Evolutionary conservation across 2,329 filamentous ascomycete genomes (phyloP).

Genomic region (Emmonsiellopsis sp.): DNA sequence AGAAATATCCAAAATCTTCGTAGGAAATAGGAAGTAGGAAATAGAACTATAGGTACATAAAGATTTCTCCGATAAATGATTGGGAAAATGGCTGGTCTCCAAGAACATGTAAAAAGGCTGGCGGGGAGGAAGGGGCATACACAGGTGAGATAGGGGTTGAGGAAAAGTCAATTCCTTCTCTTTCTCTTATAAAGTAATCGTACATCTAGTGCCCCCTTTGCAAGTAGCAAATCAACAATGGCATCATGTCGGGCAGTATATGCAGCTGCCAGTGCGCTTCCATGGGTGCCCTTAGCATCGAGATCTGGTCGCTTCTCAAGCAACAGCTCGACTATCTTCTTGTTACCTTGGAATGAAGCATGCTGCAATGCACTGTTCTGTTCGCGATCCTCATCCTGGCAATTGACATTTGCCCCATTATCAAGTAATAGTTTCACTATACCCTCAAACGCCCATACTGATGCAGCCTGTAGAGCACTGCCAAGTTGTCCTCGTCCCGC

Average conservation of each 20-base stretch:
- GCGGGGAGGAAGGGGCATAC: too few species aligned
- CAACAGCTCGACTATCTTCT: conserved; percentile 7
- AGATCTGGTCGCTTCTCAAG: conserved; percentile 4
- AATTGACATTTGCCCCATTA: background rate
- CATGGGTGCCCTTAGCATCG: background rate
- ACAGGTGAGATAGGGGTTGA: too few species aligned
- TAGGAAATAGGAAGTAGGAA: too few species aligned
- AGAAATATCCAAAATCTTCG: too few species aligned
- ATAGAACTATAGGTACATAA: too few species aligned
- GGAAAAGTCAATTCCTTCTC: background rate
- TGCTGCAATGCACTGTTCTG: conserved; percentile 6
- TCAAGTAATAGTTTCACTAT: background rate
- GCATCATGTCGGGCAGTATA: background rate
- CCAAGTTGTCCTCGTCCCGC: background rate
- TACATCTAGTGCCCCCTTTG: background rate
- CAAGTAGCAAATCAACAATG: background rate
- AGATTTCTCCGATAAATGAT: too few species aligned
- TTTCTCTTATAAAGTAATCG: background rate
- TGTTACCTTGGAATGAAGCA: conserved; percentile 4
- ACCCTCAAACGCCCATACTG: background rate
- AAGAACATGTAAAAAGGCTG: too few species aligned
- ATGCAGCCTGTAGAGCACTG: background rate
- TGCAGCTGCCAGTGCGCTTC: background rate
- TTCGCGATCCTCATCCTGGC: background rate
- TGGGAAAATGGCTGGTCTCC: too few species aligned